Evolutionary conservation across 2,329 filamentous ascomycete species (phyloP), one percentile per base, ranked within the genome.

Genomic region (Colletotrichum horii): DNA sequence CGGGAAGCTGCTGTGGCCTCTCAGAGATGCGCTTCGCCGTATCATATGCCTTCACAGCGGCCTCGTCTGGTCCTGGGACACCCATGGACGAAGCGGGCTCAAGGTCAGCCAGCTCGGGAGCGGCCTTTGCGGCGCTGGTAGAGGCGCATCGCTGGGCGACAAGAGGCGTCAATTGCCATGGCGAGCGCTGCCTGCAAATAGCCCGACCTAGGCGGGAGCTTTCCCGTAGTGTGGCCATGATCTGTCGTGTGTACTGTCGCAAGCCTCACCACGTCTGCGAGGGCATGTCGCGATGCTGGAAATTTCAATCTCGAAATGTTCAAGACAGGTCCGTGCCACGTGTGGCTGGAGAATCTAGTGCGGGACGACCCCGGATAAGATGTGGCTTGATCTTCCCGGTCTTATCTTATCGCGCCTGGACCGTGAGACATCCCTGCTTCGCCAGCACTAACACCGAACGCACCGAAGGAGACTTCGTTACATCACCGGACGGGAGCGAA

Each of bases 31-130:
- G 84, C 75, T 85, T 84, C 70, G 83, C 83, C 48, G 83, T 83
- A 75, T 85, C 80, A 80, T 88, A 88, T n/a, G 81, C 78, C 76
- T 88, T 82, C 28, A 86, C 80, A 16, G 83, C 78, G 60, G 82
- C 82, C 34, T 83, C 81, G 48, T 85, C 84, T 16, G 87, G 85
- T 16, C 82, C 78, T 26, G 88, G 86, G 22, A 85, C 83, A 43
- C 80, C 79, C 78, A 91, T 85, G 36, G 89, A 87, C 67, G 90
- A 90, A 38, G 87, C 85, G 52, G 83, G 77, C 79, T 92, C 90
- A 76, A 92, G 85, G 76, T 91, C 90, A 62, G 82, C 79, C 55
- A 90, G 82, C 43, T 79, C 81, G 14, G 85, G 79, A 56, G 77
- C 71, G 22, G 80, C 82, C 78, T 84, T 84, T 66, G 82, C 81